Percentiles rank a stretch among this genome's conserved stretches.
phyloP scores from a whole-genome alignment of 306 rosid genomes.

The Dicorynia guianensis region DNA sequence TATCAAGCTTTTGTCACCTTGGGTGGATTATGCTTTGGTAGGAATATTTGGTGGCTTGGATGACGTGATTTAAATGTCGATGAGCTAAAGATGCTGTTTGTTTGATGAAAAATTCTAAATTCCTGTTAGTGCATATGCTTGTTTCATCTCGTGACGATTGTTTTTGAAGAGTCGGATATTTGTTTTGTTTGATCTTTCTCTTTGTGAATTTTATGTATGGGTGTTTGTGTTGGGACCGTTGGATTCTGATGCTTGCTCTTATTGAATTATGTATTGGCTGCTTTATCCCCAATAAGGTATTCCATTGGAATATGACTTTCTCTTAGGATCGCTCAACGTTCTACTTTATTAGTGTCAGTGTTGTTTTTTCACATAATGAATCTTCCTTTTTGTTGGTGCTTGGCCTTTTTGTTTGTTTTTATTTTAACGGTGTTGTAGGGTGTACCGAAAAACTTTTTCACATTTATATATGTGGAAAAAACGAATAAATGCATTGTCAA shows the following conservation, averaged over 20 bases:
- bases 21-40: conserved; percentile 12
- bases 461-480: conserved; percentile 61
- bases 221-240: conserved; percentile 73
- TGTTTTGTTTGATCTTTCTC: conserved; percentile 37
- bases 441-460: conserved; percentile 46
- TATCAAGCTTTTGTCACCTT: conserved; percentile 4
- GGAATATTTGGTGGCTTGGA: conserved; percentile 49
- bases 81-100: conserved; percentile 70
- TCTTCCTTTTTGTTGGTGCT: conserved; percentile 66
- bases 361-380: conserved; percentile 79
- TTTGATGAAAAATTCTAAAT: conserved; percentile 50
- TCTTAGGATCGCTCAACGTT: conserved; percentile 50
- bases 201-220: conserved; percentile 43
- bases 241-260: conserved; percentile 87
- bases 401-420: conserved; percentile 45
- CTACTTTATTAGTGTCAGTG: conserved; percentile 49
- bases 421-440: conserved; percentile 55
- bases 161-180: conserved; percentile 38
- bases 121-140: conserved; percentile 46
- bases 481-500: conserved; percentile 63
- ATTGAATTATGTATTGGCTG: conserved; percentile 56
- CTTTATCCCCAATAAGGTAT: conserved; percentile 60
- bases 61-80: conserved; percentile 63
- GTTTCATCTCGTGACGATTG: conserved; percentile 42
- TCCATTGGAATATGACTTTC: conserved; percentile 59